Evolutionary conservation across 2,329 filamentous ascomycete genomes (phyloP).

Genomic region (Juglanconis juglandina): DNA sequence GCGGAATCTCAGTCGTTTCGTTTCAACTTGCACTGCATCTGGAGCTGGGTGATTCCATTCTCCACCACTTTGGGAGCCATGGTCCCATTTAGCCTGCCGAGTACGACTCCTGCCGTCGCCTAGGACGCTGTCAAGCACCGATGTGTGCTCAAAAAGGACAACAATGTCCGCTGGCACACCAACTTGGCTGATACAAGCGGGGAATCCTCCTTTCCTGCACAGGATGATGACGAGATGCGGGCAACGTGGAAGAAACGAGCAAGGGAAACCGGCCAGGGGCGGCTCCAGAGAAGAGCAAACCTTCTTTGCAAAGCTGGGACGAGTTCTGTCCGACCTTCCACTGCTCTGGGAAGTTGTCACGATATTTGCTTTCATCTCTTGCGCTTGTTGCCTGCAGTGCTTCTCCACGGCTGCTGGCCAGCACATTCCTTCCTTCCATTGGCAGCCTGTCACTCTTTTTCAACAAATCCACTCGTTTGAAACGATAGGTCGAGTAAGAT

Average conservation of each 20-base stretch:
- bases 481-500: constrained; percentile 8
- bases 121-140: neutral
- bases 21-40: constrained; percentile 15
- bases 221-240: neutral
- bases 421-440: constrained; percentile 5
- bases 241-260: neutral
- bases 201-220: constrained; percentile 1
- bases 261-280: neutral
- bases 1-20: constrained; percentile 4
- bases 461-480: neutral
- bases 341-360: constrained; percentile 10
- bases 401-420: constrained; percentile 17
- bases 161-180: constrained; percentile 3
- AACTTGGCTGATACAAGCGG: neutral
- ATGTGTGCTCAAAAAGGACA: constrained; percentile 2
- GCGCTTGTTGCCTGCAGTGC: constrained; percentile 14
- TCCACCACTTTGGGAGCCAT: neutral
- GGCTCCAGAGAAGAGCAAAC: neutral
- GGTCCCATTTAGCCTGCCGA: neutral
- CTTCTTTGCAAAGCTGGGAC: neutral
- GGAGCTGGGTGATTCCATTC: neutral
- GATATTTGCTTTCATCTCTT: neutral
- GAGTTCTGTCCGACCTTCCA: neutral
- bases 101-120: neutral
- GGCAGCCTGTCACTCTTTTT: neutral